Percentiles rank a stretch among this genome's conserved stretches.
phyloP scores from a whole-genome alignment of 2,329 filamentous ascomycete genomes.

The Stagonosporopsis cucurbitacearum region DNA sequence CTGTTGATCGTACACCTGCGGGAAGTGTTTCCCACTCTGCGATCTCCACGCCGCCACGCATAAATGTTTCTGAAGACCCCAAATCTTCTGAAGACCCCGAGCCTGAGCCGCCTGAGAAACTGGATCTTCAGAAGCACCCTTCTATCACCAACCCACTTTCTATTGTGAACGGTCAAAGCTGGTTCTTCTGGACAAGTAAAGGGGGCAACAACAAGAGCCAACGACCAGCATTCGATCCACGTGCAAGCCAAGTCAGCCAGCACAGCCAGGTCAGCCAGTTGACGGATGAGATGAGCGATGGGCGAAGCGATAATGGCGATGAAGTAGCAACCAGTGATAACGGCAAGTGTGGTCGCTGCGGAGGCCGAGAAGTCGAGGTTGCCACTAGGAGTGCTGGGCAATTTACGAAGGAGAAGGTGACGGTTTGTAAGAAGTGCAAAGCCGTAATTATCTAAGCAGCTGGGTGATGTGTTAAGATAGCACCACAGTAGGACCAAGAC shows the following conservation, averaged over 20 bases:
- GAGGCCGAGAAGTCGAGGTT: conserved; percentile 67
- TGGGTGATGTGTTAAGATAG: not conserved
- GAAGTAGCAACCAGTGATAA: not conserved
- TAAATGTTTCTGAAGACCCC: not conserved
- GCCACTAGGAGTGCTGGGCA: conserved; percentile 57
- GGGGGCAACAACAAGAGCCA: not conserved
- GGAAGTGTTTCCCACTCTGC: conserved; percentile 22
- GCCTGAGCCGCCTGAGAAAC: not conserved
- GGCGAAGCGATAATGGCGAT: conserved; percentile 56
- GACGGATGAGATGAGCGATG: conserved; percentile 34
- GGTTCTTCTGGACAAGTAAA: conserved; percentile 57
- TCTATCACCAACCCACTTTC: conserved; percentile 53
- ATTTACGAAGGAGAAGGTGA: conserved; percentile 53
- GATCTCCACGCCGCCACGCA: not conserved
- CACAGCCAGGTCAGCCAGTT: conserved; percentile 67
- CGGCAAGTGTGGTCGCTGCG: conserved; percentile 62
- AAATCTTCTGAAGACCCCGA: not conserved
- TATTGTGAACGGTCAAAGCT: conserved; percentile 58
- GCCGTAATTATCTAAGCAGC: conserved; percentile 5
- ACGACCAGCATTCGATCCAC: conserved; percentile 42
- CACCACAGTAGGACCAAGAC: not conserved
- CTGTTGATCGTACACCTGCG: conserved; percentile 21
- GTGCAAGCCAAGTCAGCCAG: conserved; percentile 58
- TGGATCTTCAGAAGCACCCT: not conserved
- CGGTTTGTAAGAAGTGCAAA: conserved; percentile 67